phyloP scores from a whole-genome alignment of 148 eudicot genomes.

The Tetragonia tetragonoides region DNA sequence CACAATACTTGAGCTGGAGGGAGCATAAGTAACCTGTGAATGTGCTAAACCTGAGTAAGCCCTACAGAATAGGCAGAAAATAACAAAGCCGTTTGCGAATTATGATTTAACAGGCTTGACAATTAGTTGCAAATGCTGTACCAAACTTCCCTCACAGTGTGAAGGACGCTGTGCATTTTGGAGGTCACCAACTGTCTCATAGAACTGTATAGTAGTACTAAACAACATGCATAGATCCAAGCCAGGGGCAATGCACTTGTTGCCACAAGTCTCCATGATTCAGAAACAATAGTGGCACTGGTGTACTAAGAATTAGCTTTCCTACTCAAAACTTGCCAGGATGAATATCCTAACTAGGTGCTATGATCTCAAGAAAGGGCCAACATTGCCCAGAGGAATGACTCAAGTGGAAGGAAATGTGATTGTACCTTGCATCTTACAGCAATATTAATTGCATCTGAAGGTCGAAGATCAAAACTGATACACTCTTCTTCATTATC shows the following conservation, averaged over 20 bases:
- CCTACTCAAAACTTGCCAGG: neutral
- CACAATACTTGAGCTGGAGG: neutral
- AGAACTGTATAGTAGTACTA: neutral
- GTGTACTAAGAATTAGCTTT: neutral
- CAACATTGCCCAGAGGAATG: neutral
- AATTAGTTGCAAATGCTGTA: too few relatives aligned
- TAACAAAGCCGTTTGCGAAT: too few relatives aligned
- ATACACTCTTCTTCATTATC: conserved; percentile 64
- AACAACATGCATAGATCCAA: neutral
- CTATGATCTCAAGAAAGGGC: neutral
- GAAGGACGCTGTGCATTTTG: too few relatives aligned
- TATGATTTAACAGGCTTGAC: neutral
- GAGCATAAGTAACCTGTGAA: neutral
- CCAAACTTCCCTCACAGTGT: too few relatives aligned
- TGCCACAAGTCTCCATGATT: neutral
- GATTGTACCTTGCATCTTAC: conserved; percentile 90
- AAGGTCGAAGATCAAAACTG: conserved; percentile 90
- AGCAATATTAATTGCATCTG: conserved; percentile 97
- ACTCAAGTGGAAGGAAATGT: neutral
- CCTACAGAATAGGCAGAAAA: too few relatives aligned
- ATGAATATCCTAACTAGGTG: neutral
- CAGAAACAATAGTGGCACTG: too few relatives aligned
- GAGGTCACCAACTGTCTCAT: too few relatives aligned
- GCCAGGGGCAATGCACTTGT: neutral
- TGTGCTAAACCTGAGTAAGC: too few relatives aligned